Evolutionary conservation across 73 alveolate species (phyloP), one percentile per base, ranked within the genome.

Genomic region (Symbiodinium pilosum): DNA sequence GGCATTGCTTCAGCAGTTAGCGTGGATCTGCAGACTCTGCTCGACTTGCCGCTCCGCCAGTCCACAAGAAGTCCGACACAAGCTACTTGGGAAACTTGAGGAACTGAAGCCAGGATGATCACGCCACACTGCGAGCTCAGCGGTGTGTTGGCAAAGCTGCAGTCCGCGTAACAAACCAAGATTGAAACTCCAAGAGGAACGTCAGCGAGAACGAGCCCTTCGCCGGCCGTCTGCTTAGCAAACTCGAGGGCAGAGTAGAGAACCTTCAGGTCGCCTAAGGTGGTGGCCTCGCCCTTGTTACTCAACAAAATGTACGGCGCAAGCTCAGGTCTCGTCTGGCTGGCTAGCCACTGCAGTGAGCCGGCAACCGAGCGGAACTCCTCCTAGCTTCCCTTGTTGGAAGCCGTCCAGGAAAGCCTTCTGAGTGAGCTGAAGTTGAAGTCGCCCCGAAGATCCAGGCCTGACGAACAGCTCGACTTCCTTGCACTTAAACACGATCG

Each of bases 391-490:
- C 73, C 0, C 73, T n/a, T 54, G 1, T n/a, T 11, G 32, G 73
- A 6, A 30, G n/a, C n/a, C n/a, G n/a, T n/a, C n/a, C n/a, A n/a
- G n/a, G n/a, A n/a, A n/a, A n/a, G n/a, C n/a, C n/a, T n/a, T n/a
- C n/a, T n/a, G n/a, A n/a, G n/a, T n/a, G n/a, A n/a, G n/a, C n/a
- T n/a, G n/a, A n/a, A n/a, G n/a, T n/a, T n/a, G n/a, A n/a, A n/a
- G n/a, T n/a, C n/a, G n/a, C n/a, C n/a, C n/a, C n/a, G n/a, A n/a
- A n/a, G n/a, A n/a, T n/a, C n/a, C n/a, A n/a, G n/a, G n/a, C n/a
- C n/a, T n/a, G n/a, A n/a, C n/a, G n/a, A n/a, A n/a, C 52, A 83
- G 39, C 40, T 1, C 20, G 77, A 86, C 52, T 83, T 86, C 93
- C 39, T 86, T 86, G 83, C 93, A 81, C 56, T 40, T 32, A 83